Evolutionary conservation across 192 early-diverging fungal genomes (phyloP).

Genomic region (Phlyctochytrium arcticum): DNA sequence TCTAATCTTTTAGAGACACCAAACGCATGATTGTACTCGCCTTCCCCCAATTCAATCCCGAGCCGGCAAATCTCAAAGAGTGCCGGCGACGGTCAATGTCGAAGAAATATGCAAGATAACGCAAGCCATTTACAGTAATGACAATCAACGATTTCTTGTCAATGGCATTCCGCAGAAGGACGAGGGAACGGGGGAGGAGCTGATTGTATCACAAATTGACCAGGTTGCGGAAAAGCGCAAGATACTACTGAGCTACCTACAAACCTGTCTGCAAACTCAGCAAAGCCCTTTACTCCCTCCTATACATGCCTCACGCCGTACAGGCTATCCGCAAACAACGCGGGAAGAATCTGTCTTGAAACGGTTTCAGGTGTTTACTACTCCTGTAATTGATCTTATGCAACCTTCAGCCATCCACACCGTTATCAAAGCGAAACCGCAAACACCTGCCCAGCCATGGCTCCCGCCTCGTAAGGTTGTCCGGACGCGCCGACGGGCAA

Average conservation of each 20-base stretch:
- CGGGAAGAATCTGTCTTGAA: no score
- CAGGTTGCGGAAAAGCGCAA: neutral
- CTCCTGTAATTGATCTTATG: no score
- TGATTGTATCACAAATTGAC: neutral
- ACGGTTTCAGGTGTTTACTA: no score
- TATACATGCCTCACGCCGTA: no score
- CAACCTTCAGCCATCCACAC: no score
- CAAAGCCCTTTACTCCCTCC: neutral
- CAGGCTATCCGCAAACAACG: no score
- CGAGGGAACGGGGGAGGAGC: neutral
- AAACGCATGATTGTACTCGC: neutral
- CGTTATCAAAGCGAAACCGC: neutral
- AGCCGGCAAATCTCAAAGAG: no score
- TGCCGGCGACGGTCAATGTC: neutral
- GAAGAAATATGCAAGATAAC: neutral
- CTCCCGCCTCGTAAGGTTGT: neutral
- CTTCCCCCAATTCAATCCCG: neutral
- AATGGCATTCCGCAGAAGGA: neutral
- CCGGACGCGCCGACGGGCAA: conserved; percentile 1
- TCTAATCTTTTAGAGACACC: neutral
- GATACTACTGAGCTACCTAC: neutral
- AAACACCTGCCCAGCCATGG: neutral
- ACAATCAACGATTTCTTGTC: neutral
- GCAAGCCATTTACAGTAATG: neutral
- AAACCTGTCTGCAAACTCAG: neutral